Evolutionary conservation across 2,329 filamentous ascomycete genomes (phyloP), one percentile per base, ranked within the genome.

Genomic region (Exophiala lecanii-corni): DNA sequence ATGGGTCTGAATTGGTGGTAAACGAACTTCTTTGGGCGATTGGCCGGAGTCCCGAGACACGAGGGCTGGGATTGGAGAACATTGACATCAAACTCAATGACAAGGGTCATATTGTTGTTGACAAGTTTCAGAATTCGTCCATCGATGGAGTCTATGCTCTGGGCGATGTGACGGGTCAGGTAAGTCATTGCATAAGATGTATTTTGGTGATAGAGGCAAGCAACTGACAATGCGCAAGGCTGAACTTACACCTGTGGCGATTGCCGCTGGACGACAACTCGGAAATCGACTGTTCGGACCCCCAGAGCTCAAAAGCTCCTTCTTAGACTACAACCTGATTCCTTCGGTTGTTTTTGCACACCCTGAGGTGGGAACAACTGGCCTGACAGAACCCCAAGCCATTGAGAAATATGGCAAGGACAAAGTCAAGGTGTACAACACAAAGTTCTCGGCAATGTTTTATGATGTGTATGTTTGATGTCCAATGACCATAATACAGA

Each of bases 311-410:
- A 66, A 69, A 39, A 56, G 61, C 18, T 59, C 68, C 36, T 66
- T 68, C 42, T 61, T 74, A 20, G 63, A 66, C 16, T 74, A 75
- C 55, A 64, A 68, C n/a, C 68, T 70, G 54, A 69, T 75, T 45
- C 72, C 72, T 6, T 72, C 71, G 1, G 71, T 74, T n/a, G 66
- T 75, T 36, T 74, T 75, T 56, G 61, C 71, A 1, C 71, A 74
- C 53, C 72, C 72, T 1, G 68, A 72, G 54, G 64, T 73, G 32
- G 72, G 72, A 39, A 67, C 69, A 3, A 61, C 69, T 19, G 72
- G 72, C 25, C 64, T 74, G 9, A 74, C 72, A 1, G 71, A 74
- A 52, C 70, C 70, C 2, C 57, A 72, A 53, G 72, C 72, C 5
- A 63, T 69, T 35, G 54, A 64, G 36, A 64, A 62, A 43, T 73